Evolutionary conservation across 2,329 filamentous ascomycete genomes (phyloP).

Genomic region (Neocucurbitaria cava): DNA sequence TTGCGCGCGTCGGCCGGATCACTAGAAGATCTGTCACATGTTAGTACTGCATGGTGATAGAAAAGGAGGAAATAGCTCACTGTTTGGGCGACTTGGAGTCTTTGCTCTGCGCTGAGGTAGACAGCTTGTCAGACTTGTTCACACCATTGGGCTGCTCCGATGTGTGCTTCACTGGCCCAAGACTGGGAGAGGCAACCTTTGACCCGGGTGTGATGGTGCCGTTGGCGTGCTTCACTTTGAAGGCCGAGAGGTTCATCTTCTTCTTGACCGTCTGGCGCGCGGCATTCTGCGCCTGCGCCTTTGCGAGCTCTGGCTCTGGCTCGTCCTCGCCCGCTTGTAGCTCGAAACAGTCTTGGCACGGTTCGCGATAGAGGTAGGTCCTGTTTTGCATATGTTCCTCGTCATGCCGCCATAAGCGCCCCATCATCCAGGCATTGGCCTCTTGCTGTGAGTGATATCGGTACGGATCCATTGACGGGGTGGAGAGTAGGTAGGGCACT

Average conservation of each 20-base stretch:
- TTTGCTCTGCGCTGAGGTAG: conserved; percentile 19
- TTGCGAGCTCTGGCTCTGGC: conserved; percentile 51
- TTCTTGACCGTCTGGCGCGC: conserved; percentile 57
- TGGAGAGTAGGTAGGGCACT: conserved; percentile 56
- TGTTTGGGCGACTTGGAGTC: conserved; percentile 23
- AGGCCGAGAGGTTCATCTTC: conserved; percentile 68
- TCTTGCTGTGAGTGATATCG: conserved; percentile 52
- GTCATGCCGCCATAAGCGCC: conserved; percentile 60
- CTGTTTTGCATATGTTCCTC: conserved; percentile 69
- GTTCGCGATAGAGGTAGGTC: conserved; percentile 66
- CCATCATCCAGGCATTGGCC: conserved; percentile 52
- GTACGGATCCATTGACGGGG: conserved; percentile 55
- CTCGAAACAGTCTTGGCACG: conserved; percentile 56
- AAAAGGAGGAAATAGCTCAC: conserved; percentile 16
- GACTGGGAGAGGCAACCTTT: conserved; percentile 40
- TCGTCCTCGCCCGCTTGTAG: conserved; percentile 62
- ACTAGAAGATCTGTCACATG: conserved; percentile 21
- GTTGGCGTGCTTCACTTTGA: conserved; percentile 62
- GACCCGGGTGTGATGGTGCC: conserved; percentile 37
- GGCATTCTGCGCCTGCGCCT: conserved; percentile 43
- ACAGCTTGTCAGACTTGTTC: conserved; percentile 29
- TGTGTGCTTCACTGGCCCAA: conserved; percentile 30
- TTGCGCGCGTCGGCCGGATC: conserved; percentile 25
- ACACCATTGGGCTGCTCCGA: conserved; percentile 33
- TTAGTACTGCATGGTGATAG: conserved; percentile 16